Evolutionary conservation across 768 basidiomycete species (phyloP).

Genomic region (Rhodotorula babjevae): DNA sequence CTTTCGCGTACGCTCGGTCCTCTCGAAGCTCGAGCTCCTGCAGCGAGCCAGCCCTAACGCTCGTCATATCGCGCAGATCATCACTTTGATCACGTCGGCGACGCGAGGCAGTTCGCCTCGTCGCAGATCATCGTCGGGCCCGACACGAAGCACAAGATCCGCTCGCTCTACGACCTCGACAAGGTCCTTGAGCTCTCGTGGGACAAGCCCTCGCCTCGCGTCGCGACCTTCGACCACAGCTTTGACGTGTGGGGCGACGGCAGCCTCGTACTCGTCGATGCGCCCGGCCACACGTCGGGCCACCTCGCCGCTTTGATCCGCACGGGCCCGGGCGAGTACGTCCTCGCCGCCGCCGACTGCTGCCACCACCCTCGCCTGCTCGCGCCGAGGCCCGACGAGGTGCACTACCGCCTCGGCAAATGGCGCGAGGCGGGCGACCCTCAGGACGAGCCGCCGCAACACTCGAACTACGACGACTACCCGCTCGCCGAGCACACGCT

Average conservation of each 20-base stretch:
- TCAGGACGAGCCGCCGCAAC: background rate
- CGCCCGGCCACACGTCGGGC: constrained; percentile 24
- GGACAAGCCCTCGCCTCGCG: background rate
- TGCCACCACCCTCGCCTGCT: constrained; percentile 23
- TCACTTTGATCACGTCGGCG: constrained; percentile 32
- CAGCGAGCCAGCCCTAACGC: no score
- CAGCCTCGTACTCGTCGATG: constrained; percentile 8
- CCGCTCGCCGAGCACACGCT: constrained; percentile 12
- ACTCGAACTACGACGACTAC: constrained; percentile 30
- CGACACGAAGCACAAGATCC: background rate
- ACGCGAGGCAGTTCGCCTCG: constrained; percentile 3
- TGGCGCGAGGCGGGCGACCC: constrained; percentile 11
- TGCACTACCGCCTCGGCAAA: constrained; percentile 2
- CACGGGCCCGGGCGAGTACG: constrained; percentile 20
- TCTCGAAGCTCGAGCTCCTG: background rate
- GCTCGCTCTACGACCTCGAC: constrained; percentile 1
- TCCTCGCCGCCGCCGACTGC: constrained; percentile 34
- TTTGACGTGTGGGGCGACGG: constrained; percentile 36
- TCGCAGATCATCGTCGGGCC: constrained; percentile 31
- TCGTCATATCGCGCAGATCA: background rate
- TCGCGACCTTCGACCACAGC: constrained; percentile 26
- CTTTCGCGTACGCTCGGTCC: constrained; percentile 8
- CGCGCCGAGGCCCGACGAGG: background rate
- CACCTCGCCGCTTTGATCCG: constrained; percentile 30
- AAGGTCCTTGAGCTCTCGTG: constrained; percentile 15